Evolutionary conservation across 441 rosid genomes (phyloP).

Genomic region (Geranium incanum): DNA sequence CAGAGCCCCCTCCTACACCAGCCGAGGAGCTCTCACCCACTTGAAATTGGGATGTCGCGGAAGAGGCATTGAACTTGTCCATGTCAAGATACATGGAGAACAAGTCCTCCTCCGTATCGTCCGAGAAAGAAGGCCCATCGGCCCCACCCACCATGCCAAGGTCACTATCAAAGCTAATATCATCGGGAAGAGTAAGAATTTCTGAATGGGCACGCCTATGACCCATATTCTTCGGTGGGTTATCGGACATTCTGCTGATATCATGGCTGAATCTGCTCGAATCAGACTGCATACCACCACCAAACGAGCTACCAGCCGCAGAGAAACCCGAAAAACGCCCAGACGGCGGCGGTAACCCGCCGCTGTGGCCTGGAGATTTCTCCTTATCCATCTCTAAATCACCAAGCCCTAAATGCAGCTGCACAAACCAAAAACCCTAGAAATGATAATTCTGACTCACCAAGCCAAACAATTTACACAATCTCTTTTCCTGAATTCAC

Average conservation of each 20-base stretch:
- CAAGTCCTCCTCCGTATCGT: slow-evolving; percentile 85
- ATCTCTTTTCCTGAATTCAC: background rate
- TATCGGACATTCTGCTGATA: slow-evolving; percentile 81
- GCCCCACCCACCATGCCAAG: slow-evolving; percentile 77
- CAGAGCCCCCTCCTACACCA: slow-evolving; percentile 19
- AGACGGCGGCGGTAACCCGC: slow-evolving; percentile 58
- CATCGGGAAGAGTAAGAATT: slow-evolving; percentile 92
- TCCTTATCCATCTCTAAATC: slow-evolving; percentile 57
- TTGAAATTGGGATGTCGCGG: slow-evolving; percentile 64
- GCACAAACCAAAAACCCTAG: background rate
- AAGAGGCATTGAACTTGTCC: slow-evolving; percentile 80
- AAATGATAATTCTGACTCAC: slow-evolving; percentile 4
- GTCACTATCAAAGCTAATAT: slow-evolving; percentile 85
- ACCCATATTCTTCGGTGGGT: slow-evolving; percentile 78
- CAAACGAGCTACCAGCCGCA: slow-evolving; percentile 20
- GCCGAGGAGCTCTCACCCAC: slow-evolving; percentile 49
- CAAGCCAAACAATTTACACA: slow-evolving; percentile 9
- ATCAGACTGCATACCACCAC: slow-evolving; percentile 25
- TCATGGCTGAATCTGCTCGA: slow-evolving; percentile 63
- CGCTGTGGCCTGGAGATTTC: slow-evolving; percentile 39
- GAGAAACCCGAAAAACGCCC: slow-evolving; percentile 60
- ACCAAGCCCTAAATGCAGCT: slow-evolving; percentile 11
- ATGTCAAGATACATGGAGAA: slow-evolving; percentile 82
- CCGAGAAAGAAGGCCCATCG: slow-evolving; percentile 82
- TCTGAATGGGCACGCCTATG: slow-evolving; percentile 96